Evolutionary conservation across 805 yeast species (phyloP), one percentile per base, ranked within the genome.

Genomic region (Candida broadrunensis): DNA sequence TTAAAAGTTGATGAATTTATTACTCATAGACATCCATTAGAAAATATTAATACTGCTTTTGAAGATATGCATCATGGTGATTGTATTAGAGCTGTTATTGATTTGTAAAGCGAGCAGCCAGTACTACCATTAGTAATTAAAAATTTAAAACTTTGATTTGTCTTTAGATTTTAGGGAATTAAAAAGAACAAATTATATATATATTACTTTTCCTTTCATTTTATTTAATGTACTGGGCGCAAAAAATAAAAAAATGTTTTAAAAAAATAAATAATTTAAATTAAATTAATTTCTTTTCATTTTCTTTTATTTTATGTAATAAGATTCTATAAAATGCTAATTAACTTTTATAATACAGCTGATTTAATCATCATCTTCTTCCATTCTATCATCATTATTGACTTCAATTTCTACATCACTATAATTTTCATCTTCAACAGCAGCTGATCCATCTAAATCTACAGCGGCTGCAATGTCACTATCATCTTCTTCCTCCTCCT

Each of bases 1-100:
- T 73, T 91, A 60, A 87, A 84, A 75, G 95, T 91, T 48, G 96
- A 68, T 58, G 97, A 93, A 63, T 93, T 88, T 68, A 86, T 93
- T 58, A 93, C 99, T 23, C 95, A 89, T 73, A 81, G 87, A 68
- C 91, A 82, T 61, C 69, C 80, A 30, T 79, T 93, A 61, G 77
- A 72, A 23, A 77, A 83, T 40, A 89, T 93, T 65, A 90, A 90
- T 74, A 61, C 75, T 43, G 98, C 97, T 17, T 90, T 93, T 63
- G 91, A 88, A 41, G 97, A 89, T 64, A 85, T 93, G 88, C 97
- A 91, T 67, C 70, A 79, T 43, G 99, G 99, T 60, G 84, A 80
- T 58, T 88, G 97, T 72, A 81, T 93, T 66, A 86, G 99, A 72
- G 93, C 97, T 19, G 97, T 93, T 45, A 70, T 86, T 49, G 70